Evolutionary conservation across 768 basidiomycete genomes (phyloP).

Genomic region (Solioccasus polychromus): DNA sequence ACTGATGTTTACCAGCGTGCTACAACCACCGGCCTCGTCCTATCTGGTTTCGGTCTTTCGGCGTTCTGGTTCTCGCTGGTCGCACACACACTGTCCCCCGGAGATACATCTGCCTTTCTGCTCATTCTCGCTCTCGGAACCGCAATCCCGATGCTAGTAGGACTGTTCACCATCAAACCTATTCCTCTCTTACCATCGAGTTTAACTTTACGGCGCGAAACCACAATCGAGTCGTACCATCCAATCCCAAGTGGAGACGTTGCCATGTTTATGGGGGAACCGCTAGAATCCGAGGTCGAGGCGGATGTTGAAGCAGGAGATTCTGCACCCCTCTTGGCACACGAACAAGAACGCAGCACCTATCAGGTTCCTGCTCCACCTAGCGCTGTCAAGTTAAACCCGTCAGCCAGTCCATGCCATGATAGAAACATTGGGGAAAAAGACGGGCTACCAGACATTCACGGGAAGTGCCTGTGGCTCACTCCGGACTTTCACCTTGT

Average conservation of each 20-base stretch:
- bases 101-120: slow-evolving; percentile 75
- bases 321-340: slow-evolving; percentile 22
- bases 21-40: slow-evolving; percentile 70
- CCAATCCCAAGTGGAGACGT: slow-evolving; percentile 15
- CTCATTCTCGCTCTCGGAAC: slow-evolving; percentile 77
- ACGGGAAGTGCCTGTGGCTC: slow-evolving; percentile 49
- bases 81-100: slow-evolving; percentile 68
- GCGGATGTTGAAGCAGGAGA: slow-evolving; percentile 15
- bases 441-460: slow-evolving; percentile 45
- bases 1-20: slow-evolving; percentile 50
- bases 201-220: background rate
- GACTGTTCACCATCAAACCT: slow-evolving; percentile 67
- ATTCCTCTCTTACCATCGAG: slow-evolving; percentile 54
- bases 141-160: slow-evolving; percentile 74
- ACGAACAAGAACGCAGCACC: slow-evolving; percentile 13
- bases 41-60: slow-evolving; percentile 87
- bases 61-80: slow-evolving; percentile 87
- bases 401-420: slow-evolving; percentile 1
- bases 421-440: slow-evolving; percentile 7
- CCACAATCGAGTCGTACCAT: slow-evolving; percentile 16
- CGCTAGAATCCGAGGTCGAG: slow-evolving; percentile 13
- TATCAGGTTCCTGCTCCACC: slow-evolving; percentile 20
- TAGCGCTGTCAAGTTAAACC: slow-evolving; percentile 25
- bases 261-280: slow-evolving; percentile 23
- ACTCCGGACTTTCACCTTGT: slow-evolving; percentile 65